phyloP scores from a whole-genome alignment of 1,284 basidiomycete genomes.

The Melampsora abietis-canadensis region DNA sequence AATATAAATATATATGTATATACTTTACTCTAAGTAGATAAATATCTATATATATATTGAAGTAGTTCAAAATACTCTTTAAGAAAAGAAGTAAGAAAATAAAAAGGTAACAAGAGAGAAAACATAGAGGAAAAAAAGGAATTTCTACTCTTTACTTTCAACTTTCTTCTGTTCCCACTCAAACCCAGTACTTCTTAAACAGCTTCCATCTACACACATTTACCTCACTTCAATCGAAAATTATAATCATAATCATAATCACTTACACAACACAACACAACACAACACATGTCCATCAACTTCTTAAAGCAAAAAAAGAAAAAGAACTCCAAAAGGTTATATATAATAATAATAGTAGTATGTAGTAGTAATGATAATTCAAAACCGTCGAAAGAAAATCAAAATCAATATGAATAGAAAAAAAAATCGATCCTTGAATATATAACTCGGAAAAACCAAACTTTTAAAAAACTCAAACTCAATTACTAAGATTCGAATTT shows the following conservation, averaged over 20 bases:
- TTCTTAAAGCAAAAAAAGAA: too few species aligned
- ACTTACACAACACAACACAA: too few species aligned
- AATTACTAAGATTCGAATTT: too few species aligned
- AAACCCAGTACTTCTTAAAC: background rate
- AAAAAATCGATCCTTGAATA: too few species aligned
- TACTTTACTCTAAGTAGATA: background rate
- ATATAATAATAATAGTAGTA: too few species aligned
- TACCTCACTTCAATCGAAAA: background rate
- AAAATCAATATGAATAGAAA: too few species aligned
- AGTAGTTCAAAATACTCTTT: background rate
- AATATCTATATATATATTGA: slow-evolving; percentile 5
- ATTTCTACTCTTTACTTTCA: background rate
- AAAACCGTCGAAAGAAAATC: too few species aligned
- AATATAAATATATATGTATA: background rate
- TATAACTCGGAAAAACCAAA: too few species aligned
- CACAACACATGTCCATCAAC: too few species aligned
- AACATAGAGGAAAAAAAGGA: background rate
- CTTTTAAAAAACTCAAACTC: too few species aligned
- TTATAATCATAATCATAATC: background rate
- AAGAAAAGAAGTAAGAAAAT: background rate
- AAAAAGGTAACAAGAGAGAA: background rate
- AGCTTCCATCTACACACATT: background rate
- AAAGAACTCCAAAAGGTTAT: too few species aligned
- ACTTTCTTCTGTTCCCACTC: background rate
- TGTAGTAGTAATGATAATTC: too few species aligned